These are phyloP conservation scores for Boechera retrofracta DNA, from an alignment of 345 rosid genomes.

Conservation along the genomic window DNA sequence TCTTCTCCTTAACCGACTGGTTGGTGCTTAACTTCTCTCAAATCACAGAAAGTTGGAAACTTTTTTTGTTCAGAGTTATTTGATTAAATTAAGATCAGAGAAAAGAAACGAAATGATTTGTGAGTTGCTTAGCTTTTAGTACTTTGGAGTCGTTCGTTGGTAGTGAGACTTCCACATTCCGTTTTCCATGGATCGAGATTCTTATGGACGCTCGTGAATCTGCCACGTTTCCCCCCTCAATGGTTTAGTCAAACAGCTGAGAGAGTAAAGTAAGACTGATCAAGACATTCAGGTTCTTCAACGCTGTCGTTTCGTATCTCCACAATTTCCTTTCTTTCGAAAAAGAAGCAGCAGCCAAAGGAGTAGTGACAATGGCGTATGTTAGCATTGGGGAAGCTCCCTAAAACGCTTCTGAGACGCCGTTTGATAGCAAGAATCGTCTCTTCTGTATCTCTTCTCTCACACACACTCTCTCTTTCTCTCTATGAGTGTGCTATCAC, in stretches of 20 bases:
- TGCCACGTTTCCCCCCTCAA: conserved; percentile 23
- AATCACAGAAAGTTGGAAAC: conserved; percentile 28
- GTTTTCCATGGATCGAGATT: conserved; percentile 33
- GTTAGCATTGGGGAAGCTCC: too few relatives aligned
- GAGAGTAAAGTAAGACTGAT: neutral
- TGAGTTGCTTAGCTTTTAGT: conserved; percentile 8
- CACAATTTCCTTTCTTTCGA: too few relatives aligned
- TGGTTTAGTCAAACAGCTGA: conserved; percentile 7
- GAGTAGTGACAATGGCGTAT: too few relatives aligned
- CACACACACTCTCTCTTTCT: neutral
- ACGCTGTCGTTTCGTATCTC: conserved; percentile 4
- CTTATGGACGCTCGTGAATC: conserved; percentile 23
- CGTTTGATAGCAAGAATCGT: too few relatives aligned
- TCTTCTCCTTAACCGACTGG: neutral
- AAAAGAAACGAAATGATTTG: neutral
- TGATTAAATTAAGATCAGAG: neutral
- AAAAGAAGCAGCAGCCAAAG: too few relatives aligned
- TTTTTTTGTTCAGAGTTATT: neutral
- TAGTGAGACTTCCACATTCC: conserved; percentile 32
- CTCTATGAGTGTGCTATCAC: neutral
- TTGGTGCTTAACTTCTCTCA: conserved; percentile 6
- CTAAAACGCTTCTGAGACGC: too few relatives aligned
- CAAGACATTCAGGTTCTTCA: neutral
- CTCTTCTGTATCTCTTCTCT: too few relatives aligned
- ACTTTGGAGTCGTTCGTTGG: conserved; percentile 18